phyloP scores from a whole-genome alignment of 352 stramenopile genomes.

The Phytophthora parvispora region DNA sequence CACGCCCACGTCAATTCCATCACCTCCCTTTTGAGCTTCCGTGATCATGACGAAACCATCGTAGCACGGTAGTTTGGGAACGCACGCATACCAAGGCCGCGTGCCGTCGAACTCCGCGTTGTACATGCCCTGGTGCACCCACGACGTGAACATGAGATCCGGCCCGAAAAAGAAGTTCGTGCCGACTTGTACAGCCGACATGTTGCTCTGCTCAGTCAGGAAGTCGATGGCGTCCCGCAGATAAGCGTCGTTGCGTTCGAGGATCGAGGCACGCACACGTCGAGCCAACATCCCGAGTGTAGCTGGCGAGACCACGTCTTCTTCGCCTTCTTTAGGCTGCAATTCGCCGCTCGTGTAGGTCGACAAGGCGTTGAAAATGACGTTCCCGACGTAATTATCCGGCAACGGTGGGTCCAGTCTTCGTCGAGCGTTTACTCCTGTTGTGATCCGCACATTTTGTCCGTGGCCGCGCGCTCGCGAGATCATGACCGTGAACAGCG shows the following conservation, averaged over 20 bases:
- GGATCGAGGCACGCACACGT: conserved; percentile 56
- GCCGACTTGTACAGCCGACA: conserved; percentile 44
- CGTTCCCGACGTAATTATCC: conserved; percentile 57
- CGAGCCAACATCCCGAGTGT: conserved; percentile 36
- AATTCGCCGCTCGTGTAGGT: conserved; percentile 29
- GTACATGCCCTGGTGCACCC: conserved; percentile 70
- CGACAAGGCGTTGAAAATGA: conserved; percentile 64
- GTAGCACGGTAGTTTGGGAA: conserved; percentile 38
- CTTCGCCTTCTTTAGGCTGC: neutral
- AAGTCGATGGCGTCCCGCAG: conserved; percentile 66
- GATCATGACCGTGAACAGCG: conserved; percentile 62
- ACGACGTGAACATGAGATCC: conserved; percentile 75
- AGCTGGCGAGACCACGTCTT: neutral
- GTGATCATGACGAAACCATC: conserved; percentile 62
- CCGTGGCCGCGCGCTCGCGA: conserved; percentile 52
- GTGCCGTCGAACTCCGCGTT: conserved; percentile 57
- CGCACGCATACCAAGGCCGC: conserved; percentile 47
- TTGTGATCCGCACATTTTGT: conserved; percentile 54
- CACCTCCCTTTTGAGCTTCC: conserved; percentile 43
- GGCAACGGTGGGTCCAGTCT: conserved; percentile 56
- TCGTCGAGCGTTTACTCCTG: conserved; percentile 56
- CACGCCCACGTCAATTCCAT: conserved; percentile 57
- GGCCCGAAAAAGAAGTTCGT: conserved; percentile 59
- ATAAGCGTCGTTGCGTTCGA: conserved; percentile 45
- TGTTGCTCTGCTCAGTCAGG: conserved; percentile 38